Conservation (phyloP, 768 basidiomycete genomes). For the Pisolithus marmoratus region DNA sequence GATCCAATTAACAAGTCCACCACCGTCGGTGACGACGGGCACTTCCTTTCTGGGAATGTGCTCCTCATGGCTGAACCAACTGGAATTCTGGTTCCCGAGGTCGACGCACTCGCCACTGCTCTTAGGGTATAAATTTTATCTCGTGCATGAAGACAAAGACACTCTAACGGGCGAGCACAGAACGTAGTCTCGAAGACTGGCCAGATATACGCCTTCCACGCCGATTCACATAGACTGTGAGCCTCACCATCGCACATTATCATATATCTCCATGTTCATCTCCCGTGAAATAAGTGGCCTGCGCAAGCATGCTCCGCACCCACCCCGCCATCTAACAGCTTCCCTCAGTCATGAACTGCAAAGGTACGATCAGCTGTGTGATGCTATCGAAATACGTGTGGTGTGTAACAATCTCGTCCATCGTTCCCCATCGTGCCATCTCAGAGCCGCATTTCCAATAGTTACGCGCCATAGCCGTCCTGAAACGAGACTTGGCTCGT, state of each 20-base stretch:
- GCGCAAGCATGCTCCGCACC: slow-evolving; percentile 48
- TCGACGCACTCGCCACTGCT: slow-evolving; percentile 48
- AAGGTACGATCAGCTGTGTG: slow-evolving; percentile 75
- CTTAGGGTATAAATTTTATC: slow-evolving; percentile 45
- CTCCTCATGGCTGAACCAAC: slow-evolving; percentile 30
- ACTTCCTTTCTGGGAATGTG: slow-evolving; percentile 22
- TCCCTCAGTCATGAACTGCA: slow-evolving; percentile 71
- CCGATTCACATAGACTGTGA: slow-evolving; percentile 60
- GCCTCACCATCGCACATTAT: slow-evolving; percentile 22
- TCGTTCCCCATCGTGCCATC: not conserved
- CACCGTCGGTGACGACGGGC: too few relatives aligned
- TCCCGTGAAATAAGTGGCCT: slow-evolving; percentile 40
- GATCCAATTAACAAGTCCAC: too few relatives aligned
- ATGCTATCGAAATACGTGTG: slow-evolving; percentile 67
- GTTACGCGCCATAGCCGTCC: slow-evolving; percentile 65
- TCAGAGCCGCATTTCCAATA: slow-evolving; percentile 22
- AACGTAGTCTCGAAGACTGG: slow-evolving; percentile 66
- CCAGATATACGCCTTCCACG: slow-evolving; percentile 65
- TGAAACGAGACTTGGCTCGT: slow-evolving; percentile 62
- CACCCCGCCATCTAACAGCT: slow-evolving; percentile 59
- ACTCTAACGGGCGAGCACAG: slow-evolving; percentile 22
- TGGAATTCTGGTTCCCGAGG: slow-evolving; percentile 58
- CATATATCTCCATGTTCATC: not conserved
- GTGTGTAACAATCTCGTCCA: slow-evolving; percentile 33
- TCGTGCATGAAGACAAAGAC: not conserved